phyloP scores from a whole-genome alignment of 768 basidiomycete species.

The Leucocoprinus birnbaumii region DNA sequence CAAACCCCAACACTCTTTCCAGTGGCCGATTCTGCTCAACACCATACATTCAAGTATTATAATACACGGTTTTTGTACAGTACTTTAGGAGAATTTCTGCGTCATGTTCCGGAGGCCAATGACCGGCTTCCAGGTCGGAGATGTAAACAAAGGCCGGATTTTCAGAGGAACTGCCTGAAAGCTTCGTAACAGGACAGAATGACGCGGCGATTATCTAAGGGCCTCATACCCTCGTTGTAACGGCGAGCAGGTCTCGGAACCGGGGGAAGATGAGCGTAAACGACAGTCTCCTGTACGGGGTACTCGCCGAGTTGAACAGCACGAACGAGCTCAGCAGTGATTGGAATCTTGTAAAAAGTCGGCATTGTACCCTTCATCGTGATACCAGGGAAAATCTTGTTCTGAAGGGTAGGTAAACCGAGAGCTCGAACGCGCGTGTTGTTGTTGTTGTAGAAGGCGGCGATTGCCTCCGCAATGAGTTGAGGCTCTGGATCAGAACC shows the following conservation, averaged over 20 bases:
- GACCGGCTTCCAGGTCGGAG: too few species aligned
- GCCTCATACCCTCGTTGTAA: conserved; percentile 26
- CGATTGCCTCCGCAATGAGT: conserved; percentile 19
- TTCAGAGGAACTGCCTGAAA: conserved; percentile 21
- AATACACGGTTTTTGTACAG: too few species aligned
- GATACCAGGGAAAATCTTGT: conserved; percentile 24
- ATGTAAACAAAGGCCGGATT: too few species aligned
- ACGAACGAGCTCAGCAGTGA: conserved; percentile 19
- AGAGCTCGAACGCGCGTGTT: conserved; percentile 7
- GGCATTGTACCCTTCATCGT: conserved; percentile 27
- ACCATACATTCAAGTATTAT: too few species aligned
- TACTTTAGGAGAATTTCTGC: too few species aligned
- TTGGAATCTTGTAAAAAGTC: conserved; percentile 25
- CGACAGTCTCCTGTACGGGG: conserved; percentile 17
- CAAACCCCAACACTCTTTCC: too few species aligned
- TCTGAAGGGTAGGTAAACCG: conserved; percentile 16
- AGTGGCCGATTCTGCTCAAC: too few species aligned
- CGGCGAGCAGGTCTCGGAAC: conserved; percentile 19
- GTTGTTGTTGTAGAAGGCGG: conserved; percentile 25
- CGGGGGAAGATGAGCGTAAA: conserved; percentile 18
- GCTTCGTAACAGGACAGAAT: conserved; percentile 28
- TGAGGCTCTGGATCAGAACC: conserved; percentile 13
- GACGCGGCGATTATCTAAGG: conserved; percentile 23
- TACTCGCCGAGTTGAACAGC: conserved; percentile 17
- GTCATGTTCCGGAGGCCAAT: too few species aligned